Evolutionary conservation across 305 asterid genomes (phyloP).

Genomic region (Fraxinus ornus): DNA sequence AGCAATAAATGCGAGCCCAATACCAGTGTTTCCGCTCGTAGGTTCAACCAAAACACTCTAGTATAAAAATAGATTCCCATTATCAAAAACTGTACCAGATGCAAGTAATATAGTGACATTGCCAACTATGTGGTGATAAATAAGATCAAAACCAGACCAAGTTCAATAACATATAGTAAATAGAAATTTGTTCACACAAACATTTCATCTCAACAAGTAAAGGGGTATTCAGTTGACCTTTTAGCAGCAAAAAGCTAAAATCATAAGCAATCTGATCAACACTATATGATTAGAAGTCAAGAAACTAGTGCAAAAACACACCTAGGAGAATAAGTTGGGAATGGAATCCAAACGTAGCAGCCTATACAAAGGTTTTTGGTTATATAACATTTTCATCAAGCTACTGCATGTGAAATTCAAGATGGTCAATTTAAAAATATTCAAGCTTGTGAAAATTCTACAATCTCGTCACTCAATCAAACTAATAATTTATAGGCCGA

Average conservation of each 20-base stretch:
- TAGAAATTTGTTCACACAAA: background rate
- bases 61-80: conserved; percentile 17
- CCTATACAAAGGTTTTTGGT: background rate
- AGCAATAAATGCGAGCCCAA: conserved; percentile 91
- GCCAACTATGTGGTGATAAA: background rate
- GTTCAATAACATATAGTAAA: background rate
- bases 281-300: background rate
- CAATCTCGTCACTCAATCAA: background rate
- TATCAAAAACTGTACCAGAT: conserved; percentile 17
- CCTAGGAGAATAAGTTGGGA: background rate
- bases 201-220: background rate
- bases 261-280: background rate
- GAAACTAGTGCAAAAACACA: background rate
- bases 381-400: background rate
- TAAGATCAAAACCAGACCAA: background rate
- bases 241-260: background rate
- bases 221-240: background rate
- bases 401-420: background rate
- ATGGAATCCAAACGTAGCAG: background rate
- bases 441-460: background rate
- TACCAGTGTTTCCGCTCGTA: conserved; percentile 68
- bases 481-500: background rate
- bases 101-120: background rate
- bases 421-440: background rate
- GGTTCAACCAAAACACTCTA: conserved; percentile 96